Evolutionary conservation across 139 green algal species (phyloP), one percentile per base, ranked within the genome.

Genomic region (Eudorina sp.): DNA sequence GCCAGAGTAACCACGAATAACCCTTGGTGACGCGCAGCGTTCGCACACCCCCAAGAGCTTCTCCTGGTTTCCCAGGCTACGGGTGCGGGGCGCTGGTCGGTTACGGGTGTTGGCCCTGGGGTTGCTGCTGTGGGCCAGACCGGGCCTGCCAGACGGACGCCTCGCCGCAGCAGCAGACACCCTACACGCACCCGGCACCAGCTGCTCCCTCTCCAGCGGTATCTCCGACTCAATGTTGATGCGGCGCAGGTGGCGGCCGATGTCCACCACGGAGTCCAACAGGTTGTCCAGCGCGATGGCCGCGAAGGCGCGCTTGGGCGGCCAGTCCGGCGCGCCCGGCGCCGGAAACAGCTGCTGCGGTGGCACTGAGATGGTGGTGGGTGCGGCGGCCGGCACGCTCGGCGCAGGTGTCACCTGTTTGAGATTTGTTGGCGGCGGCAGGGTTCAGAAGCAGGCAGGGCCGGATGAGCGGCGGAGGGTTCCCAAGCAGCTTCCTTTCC

Each of bases 201-300:
- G 69, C 40, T 69, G 34, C 40, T 72, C 55, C 75, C 85, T 43
- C 75, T 36, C 21, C 21, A 31, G 40, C 5, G 36, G 41, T 1
- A 45, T 60, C 46, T 60, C 38, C 11, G 80, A 46, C 62, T 66
- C 83, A 1, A 48, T 31, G 45, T 70, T 75, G 38, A 73, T 79
- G 40, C 51, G 69, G 25, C 85, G 31, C 34, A 84, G 38, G 60
- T 89, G 84, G 9, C 88, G 79, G 5, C 46, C 60, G 40, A 92
- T 45, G 75, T 92, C 90, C 14, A 80, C 53, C 38, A 88, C 82
- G 23, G 82, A 86, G 73, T 92, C 90, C 45, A 80, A n/a, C 41
- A 90, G 13, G 36, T 91, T 90, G 34, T 84, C 81, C 53, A 91
- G 81, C 3, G 81, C 60, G 4, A 92, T 36, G n/a, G 82, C 55